Evolutionary conservation across 345 rosid genomes (phyloP).

Genomic region (Syzygium grande): DNA sequence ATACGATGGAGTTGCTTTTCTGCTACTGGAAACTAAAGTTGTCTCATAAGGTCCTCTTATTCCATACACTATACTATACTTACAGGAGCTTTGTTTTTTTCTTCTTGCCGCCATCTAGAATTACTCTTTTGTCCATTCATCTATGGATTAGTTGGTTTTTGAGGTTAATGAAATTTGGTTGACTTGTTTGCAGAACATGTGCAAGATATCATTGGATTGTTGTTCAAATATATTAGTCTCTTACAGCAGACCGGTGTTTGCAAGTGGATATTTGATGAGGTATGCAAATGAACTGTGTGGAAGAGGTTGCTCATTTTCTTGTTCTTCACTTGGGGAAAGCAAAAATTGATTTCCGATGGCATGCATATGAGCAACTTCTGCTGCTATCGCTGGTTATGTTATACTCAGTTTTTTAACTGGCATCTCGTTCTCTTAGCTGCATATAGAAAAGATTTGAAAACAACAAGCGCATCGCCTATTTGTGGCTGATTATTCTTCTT

Average conservation of each 20-base stretch:
- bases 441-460: background rate
- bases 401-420: background rate
- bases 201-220: constrained; percentile 68
- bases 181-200: constrained; percentile 51
- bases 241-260: constrained; percentile 70
- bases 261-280: constrained; percentile 99
- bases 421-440: background rate
- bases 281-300: constrained; percentile 12
- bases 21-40: background rate
- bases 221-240: constrained; percentile 70
- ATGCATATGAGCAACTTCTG: background rate
- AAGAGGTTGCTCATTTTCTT: background rate
- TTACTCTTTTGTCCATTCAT: background rate
- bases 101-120: background rate
- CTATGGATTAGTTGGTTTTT: background rate
- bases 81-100: background rate
- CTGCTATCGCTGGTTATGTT: background rate
- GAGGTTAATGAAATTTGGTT: background rate
- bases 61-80: background rate
- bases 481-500: background rate
- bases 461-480: background rate
- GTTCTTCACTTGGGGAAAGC: background rate
- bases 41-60: background rate
- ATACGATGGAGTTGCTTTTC: background rate
- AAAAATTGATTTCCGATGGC: background rate